These are phyloP conservation scores for Diaporthe nobilis DNA, from an alignment of 2,329 filamentous ascomycete genomes.

Conservation along the genomic window DNA sequence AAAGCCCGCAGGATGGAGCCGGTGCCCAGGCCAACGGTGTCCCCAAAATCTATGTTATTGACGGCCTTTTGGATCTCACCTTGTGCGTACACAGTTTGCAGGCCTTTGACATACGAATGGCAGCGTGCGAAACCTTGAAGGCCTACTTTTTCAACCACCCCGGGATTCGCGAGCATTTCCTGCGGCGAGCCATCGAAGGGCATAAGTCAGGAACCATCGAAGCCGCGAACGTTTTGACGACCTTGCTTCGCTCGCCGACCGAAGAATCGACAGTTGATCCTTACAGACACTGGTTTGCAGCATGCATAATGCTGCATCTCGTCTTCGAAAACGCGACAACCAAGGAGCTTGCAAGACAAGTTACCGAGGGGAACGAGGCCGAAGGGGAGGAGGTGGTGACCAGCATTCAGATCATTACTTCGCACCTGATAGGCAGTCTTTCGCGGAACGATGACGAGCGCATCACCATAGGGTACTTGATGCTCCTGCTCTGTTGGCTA, in stretches of 20 bases:
- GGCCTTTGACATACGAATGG: conserved; percentile 84
- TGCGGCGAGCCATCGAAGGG: conserved; percentile 89
- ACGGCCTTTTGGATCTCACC: conserved; percentile 88
- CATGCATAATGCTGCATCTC: conserved; percentile 88
- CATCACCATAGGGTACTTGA: conserved; percentile 86
- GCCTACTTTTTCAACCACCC: conserved; percentile 90
- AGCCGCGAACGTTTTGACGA: conserved; percentile 89
- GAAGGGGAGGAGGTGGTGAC: conserved; percentile 96
- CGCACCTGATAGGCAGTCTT: conserved; percentile 86
- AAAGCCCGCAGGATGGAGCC: conserved; percentile 56
- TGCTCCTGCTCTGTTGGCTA: conserved; percentile 89
- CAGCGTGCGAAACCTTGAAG: conserved; percentile 91
- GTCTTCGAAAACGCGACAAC: conserved; percentile 84
- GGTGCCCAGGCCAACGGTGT: conserved; percentile 62
- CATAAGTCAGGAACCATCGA: conserved; percentile 84
- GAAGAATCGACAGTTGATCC: conserved; percentile 79
- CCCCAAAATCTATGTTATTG: conserved; percentile 87
- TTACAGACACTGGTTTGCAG: conserved; percentile 91
- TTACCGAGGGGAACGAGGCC: conserved; percentile 90
- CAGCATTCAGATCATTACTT: conserved; percentile 88
- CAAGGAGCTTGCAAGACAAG: conserved; percentile 83
- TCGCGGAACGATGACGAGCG: conserved; percentile 83
- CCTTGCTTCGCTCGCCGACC: conserved; percentile 78
- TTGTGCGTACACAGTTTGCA: conserved; percentile 76
- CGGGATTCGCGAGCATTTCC: conserved; percentile 86